phyloP scores from a whole-genome alignment of 139 green algal genomes.

The Chlorella sorokiniana region DNA sequence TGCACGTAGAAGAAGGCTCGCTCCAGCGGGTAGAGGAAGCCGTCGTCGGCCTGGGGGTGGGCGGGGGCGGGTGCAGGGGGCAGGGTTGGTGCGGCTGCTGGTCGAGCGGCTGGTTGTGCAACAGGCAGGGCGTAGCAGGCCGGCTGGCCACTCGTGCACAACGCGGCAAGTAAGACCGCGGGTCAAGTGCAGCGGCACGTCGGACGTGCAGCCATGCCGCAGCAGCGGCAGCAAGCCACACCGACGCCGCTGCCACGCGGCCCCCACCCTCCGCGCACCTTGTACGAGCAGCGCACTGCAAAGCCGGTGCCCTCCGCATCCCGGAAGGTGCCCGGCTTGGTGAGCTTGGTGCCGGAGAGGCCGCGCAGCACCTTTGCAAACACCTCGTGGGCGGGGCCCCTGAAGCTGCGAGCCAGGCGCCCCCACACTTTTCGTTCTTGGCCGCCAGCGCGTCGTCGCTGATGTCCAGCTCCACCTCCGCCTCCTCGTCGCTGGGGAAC shows the following conservation, averaged over 20 bases:
- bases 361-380: slow-evolving; percentile 85
- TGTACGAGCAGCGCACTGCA: slow-evolving; percentile 85
- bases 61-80: neutral
- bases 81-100: too few relatives aligned
- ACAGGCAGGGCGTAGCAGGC: too few relatives aligned
- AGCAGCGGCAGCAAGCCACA: too few relatives aligned
- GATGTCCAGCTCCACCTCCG: slow-evolving; percentile 81
- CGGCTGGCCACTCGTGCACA: too few relatives aligned
- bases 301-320: slow-evolving; percentile 57
- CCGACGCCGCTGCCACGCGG: neutral
- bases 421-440: slow-evolving; percentile 82
- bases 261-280: slow-evolving; percentile 42
- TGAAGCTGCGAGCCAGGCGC: slow-evolving; percentile 60
- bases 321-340: slow-evolving; percentile 70
- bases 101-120: too few relatives aligned
- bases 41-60: slow-evolving; percentile 68
- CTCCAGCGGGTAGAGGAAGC: slow-evolving; percentile 95
- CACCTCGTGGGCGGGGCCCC: slow-evolving; percentile 79
- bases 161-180: too few relatives aligned
- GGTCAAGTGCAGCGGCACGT: too few relatives aligned
- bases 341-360: slow-evolving; percentile 87
- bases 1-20: slow-evolving; percentile 97
- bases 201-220: too few relatives aligned
- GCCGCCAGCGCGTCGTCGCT: slow-evolving; percentile 70
- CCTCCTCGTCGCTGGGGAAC: slow-evolving; percentile 71